Percentiles rank a stretch among this genome's conserved stretches.
These are phyloP conservation scores for Colletotrichum cordylinicola DNA, from an alignment of 2,329 filamentous ascomycete genomes.

Conservation along the genomic window DNA sequence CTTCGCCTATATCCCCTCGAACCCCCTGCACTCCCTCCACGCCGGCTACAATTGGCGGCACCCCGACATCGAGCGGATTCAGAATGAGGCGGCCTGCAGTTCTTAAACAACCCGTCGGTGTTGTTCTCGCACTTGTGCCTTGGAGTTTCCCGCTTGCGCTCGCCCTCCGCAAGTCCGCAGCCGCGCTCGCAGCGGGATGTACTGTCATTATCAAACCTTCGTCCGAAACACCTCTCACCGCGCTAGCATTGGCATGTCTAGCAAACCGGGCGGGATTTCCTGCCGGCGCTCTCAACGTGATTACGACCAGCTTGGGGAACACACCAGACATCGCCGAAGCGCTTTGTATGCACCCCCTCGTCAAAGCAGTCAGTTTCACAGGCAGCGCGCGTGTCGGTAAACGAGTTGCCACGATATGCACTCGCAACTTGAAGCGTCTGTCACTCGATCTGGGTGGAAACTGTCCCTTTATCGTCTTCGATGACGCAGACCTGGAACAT, in stretches of 20 bases:
- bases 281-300: conserved; percentile 75
- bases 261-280: conserved; percentile 77
- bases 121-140: conserved; percentile 38
- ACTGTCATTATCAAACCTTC: conserved; percentile 63
- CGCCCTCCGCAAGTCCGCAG: conserved; percentile 49
- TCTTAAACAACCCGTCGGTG: conserved; percentile 37
- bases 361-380: conserved; percentile 80
- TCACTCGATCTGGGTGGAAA: conserved; percentile 74
- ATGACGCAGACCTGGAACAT: conserved; percentile 68
- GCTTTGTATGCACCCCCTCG: conserved; percentile 69
- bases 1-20: background rate
- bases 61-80: background rate
- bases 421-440: conserved; percentile 69
- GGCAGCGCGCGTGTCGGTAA: conserved; percentile 75
- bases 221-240: conserved; percentile 27
- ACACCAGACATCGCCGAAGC: conserved; percentile 60
- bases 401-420: conserved; percentile 67
- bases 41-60: background rate
- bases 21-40: background rate
- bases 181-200: conserved; percentile 74
- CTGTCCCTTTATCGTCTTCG: conserved; percentile 68
- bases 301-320: conserved; percentile 72
- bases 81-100: background rate
- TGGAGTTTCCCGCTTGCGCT: conserved; percentile 68
- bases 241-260: conserved; percentile 61